Evolutionary conservation across 257 asterid genomes (phyloP).

Genomic region (Catharanthus roseus): DNA sequence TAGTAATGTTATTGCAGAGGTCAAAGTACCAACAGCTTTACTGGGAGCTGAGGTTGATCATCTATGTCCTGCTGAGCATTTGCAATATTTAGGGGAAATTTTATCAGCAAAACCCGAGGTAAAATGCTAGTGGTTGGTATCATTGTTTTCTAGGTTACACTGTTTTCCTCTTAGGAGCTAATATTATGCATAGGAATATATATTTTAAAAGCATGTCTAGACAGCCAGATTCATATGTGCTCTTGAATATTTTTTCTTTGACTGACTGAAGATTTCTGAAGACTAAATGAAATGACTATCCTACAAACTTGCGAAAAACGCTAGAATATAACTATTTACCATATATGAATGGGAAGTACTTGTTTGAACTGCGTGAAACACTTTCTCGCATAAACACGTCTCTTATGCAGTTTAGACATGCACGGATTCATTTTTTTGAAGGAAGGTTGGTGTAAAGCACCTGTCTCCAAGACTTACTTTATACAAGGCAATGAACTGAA

Average conservation of each 20-base stretch:
- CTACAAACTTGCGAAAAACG: neutral
- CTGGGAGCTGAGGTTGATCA: conserved; percentile 58
- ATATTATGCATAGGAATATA: neutral
- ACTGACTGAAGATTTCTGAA: neutral
- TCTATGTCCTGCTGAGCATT: conserved; percentile 35
- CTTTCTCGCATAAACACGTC: neutral
- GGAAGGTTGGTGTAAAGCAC: neutral
- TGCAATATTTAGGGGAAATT: conserved; percentile 22
- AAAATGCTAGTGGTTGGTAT: neutral
- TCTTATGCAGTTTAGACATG: neutral
- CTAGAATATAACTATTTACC: neutral
- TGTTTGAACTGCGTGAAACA: neutral
- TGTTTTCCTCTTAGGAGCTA: neutral
- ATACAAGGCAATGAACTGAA: neutral
- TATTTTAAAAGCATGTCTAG: neutral
- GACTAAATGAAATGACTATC: neutral
- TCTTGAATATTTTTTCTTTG: neutral
- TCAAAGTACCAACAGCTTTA: conserved; percentile 48
- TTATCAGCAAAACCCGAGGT: conserved; percentile 44
- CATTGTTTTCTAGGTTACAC: neutral
- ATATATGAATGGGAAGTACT: neutral
- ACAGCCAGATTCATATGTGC: neutral
- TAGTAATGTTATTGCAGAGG: conserved; percentile 36
- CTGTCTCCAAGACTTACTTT: neutral
- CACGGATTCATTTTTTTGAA: neutral